These are phyloP conservation scores for Pleodorina starrii DNA, from an alignment of 139 green algal species.

Conservation along the genomic window DNA sequence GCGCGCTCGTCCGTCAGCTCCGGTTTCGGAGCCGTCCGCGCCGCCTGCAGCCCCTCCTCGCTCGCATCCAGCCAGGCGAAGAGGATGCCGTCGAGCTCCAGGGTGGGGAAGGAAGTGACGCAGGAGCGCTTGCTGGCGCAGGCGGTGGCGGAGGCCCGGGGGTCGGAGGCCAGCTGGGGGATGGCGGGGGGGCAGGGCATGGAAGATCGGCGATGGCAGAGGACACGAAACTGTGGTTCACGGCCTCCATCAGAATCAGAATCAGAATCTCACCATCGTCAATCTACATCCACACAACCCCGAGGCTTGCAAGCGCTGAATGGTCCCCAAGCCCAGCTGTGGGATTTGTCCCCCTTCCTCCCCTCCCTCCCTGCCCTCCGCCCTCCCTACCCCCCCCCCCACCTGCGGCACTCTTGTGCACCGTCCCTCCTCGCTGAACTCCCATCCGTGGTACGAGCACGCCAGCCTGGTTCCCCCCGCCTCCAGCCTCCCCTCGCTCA, in stretches of 20 bases:
- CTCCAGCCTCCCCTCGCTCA: constrained; percentile 77
- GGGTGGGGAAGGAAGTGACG: constrained; percentile 52
- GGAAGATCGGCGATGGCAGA: no score
- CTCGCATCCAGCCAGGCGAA: constrained; percentile 55
- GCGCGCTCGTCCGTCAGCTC: neutral
- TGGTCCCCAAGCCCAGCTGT: no score
- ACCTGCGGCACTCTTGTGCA: constrained; percentile 73
- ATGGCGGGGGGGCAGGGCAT: no score
- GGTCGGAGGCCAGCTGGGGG: constrained; percentile 48
- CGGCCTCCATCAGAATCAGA: no score
- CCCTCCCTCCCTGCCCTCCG: no score
- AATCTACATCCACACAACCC: no score
- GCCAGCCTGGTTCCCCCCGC: constrained; percentile 64
- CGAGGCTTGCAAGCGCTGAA: no score
- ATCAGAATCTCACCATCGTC: no score
- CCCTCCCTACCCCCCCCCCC: neutral
- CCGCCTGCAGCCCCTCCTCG: neutral
- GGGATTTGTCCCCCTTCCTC: no score
- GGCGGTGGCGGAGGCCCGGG: constrained; percentile 21
- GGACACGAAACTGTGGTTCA: no score
- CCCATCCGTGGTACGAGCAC: constrained; percentile 66
- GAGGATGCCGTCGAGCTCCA: constrained; percentile 36
- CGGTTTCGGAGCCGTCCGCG: neutral
- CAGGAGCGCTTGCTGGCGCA: constrained; percentile 34
- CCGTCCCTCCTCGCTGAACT: constrained; percentile 60